Conservation (phyloP, 345 rosid species). For the Pelargonium nanum region DNA sequence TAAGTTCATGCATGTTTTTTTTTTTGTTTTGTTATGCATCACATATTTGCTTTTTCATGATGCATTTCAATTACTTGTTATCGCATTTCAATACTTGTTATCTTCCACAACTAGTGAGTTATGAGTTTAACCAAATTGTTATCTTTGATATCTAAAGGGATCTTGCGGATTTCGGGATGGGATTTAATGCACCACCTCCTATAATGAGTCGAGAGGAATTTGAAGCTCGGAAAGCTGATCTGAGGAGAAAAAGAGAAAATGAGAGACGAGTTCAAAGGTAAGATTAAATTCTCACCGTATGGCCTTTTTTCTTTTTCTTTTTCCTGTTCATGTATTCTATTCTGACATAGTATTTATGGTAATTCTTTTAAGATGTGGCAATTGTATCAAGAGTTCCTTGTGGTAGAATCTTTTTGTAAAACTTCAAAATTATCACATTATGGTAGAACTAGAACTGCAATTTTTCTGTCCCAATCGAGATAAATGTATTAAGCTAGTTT, state of each 20-base stretch:
- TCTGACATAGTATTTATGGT: not conserved
- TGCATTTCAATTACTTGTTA: not conserved
- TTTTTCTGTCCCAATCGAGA: not conserved
- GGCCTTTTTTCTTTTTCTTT: no score
- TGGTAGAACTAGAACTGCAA: not conserved
- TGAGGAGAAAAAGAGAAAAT: constrained; percentile 73
- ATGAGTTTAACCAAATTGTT: not conserved
- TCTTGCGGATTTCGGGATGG: constrained; percentile 72
- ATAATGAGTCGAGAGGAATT: constrained; percentile 86
- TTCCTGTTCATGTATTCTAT: not conserved
- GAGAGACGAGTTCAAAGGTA: constrained; percentile 80
- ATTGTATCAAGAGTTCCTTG: not conserved
- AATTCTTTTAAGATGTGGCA: not conserved
- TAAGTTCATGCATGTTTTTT: not conserved
- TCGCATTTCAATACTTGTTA: not conserved
- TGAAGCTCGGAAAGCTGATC: constrained; percentile 80
- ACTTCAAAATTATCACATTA: not conserved
- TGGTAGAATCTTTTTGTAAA: not conserved
- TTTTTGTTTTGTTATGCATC: not conserved
- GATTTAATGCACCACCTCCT: constrained; percentile 68
- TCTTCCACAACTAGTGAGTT: not conserved
- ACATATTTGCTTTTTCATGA: not conserved
- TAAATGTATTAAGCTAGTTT: no score
- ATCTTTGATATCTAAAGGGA: constrained; percentile 34
- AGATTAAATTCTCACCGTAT: not conserved